Conservation (phyloP, 2,329 filamentous ascomycete species). For the Incumbomyces lentus region DNA sequence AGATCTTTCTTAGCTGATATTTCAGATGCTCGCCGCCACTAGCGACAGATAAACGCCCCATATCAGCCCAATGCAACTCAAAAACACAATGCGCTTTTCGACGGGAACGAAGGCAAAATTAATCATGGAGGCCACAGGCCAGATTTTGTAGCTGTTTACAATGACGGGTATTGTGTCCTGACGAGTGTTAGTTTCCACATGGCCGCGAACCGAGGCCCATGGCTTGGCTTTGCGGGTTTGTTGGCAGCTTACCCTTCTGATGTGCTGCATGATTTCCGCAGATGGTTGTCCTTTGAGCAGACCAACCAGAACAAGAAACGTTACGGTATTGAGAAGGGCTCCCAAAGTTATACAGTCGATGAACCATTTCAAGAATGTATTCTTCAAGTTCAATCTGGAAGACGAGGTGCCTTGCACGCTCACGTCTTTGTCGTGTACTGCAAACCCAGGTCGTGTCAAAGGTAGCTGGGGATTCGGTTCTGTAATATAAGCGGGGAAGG, state of each 20-base stretch:
- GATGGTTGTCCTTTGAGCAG: conserved; percentile 33
- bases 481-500: conserved; percentile 37
- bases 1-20: not conserved
- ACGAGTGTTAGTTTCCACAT: not conserved
- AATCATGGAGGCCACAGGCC: conserved; percentile 31
- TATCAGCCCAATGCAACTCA: conserved; percentile 27
- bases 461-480: conserved; percentile 13
- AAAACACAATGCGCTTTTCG: conserved; percentile 28
- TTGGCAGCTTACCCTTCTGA: conserved; percentile 23
- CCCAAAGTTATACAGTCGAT: conserved; percentile 48
- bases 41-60: conserved; percentile 31
- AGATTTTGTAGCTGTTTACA: conserved; percentile 29
- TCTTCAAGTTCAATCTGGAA: conserved; percentile 22
- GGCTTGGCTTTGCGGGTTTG: no score
- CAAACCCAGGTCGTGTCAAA: conserved; percentile 8
- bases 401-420: conserved; percentile 13
- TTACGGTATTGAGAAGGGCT: conserved; percentile 44
- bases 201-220: no score
- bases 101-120: conserved; percentile 30
- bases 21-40: conserved; percentile 5
- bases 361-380: conserved; percentile 41
- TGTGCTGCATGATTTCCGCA: conserved; percentile 24
- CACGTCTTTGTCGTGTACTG: conserved; percentile 6
- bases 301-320: conserved; percentile 49
- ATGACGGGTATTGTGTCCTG: conserved; percentile 23